A percentile compares a stretch with the other conserved stretches of the same genome.
These are phyloP conservation scores for Leccinum sublutescens DNA, from an alignment of 768 basidiomycete genomes.

Conservation along the genomic window DNA sequence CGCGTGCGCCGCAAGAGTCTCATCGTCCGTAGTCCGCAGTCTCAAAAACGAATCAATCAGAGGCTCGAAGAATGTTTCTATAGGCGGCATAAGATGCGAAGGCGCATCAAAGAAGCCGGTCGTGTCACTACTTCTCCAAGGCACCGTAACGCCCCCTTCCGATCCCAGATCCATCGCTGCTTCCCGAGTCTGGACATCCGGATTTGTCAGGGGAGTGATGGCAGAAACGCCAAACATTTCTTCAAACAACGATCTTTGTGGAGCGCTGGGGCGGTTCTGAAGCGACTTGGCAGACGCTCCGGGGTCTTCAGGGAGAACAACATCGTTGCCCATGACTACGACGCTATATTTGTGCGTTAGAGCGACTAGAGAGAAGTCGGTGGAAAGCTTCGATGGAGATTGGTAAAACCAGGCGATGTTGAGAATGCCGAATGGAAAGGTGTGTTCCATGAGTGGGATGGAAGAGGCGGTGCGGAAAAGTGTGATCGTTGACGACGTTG, in stretches of 20 bases:
- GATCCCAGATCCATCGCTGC: slow-evolving; percentile 12
- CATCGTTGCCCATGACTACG: slow-evolving; percentile 64
- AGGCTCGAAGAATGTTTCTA: slow-evolving; percentile 68
- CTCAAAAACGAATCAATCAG: slow-evolving; percentile 51
- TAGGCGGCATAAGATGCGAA: slow-evolving; percentile 73
- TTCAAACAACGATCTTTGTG: slow-evolving; percentile 69
- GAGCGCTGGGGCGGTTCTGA: slow-evolving; percentile 29
- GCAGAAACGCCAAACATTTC: slow-evolving; percentile 88
- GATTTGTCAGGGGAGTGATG: slow-evolving; percentile 39
- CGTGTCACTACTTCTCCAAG: slow-evolving; percentile 42
- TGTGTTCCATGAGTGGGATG: slow-evolving; percentile 40
- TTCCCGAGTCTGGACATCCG: slow-evolving; percentile 20
- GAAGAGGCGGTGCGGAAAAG: slow-evolving; percentile 49
- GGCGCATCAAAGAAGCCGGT: slow-evolving; percentile 61
- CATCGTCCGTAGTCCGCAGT: slow-evolving; percentile 26
- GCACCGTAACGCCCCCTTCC: slow-evolving; percentile 19
- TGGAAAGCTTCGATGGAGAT: slow-evolving; percentile 30
- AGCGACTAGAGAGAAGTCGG: slow-evolving; percentile 61
- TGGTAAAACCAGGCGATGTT: slow-evolving; percentile 42
- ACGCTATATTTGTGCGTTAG: slow-evolving; percentile 66
- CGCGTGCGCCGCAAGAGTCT: slow-evolving; percentile 6
- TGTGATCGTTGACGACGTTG: slow-evolving; percentile 39
- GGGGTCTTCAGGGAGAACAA: slow-evolving; percentile 41
- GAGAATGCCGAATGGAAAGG: slow-evolving; percentile 64
- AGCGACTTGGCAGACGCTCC: slow-evolving; percentile 42